Evolutionary conservation across 2,329 filamentous ascomycete genomes (phyloP).

Genomic region (Lanzia echinophila): DNA sequence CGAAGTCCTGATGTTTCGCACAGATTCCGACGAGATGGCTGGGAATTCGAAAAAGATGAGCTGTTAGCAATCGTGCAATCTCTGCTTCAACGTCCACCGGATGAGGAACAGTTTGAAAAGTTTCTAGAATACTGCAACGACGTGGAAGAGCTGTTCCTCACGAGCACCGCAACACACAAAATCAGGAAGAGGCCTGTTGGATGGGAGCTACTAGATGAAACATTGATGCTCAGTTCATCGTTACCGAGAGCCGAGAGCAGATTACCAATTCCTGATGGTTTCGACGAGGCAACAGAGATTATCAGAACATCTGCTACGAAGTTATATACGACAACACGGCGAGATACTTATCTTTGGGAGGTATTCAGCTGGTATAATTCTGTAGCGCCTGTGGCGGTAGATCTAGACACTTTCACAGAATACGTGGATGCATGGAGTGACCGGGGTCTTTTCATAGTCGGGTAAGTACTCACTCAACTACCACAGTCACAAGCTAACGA

Average conservation of each 20-base stretch:
- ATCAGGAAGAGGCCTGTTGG: background rate
- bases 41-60: background rate
- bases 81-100: background rate
- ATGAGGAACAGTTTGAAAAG: background rate
- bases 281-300: background rate
- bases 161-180: background rate
- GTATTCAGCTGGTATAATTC: background rate
- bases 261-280: background rate
- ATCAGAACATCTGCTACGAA: background rate
- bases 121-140: background rate
- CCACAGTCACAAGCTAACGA: too few species aligned
- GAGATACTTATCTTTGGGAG: background rate
- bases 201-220: background rate
- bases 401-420: background rate
- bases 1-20: background rate
- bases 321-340: background rate
- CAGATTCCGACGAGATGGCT: background rate
- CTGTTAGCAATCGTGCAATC: background rate
- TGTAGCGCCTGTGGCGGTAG: too few species aligned
- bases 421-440: background rate
- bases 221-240: background rate
- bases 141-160: background rate
- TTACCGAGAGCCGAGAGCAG: background rate
- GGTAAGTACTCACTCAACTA: background rate
- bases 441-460: background rate